Evolutionary conservation across 352 stramenopile species (phyloP).

Genomic region (Pythium phragmiticola): DNA sequence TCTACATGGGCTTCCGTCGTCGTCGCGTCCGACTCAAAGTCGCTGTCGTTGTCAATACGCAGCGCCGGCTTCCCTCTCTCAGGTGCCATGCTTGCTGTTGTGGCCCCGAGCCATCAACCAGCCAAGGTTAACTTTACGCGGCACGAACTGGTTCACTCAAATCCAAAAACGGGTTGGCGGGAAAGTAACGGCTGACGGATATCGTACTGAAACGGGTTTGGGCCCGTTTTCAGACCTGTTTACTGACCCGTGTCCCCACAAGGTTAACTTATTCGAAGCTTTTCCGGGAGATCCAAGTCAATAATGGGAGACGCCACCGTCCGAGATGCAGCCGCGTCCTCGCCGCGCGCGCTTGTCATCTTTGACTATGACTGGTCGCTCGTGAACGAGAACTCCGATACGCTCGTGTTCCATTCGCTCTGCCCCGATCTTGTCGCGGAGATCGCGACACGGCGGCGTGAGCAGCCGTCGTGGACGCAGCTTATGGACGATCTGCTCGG

Average conservation of each 20-base stretch:
- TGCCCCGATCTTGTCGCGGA: slow-evolving; percentile 55
- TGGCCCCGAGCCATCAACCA: not conserved
- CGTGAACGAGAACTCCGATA: slow-evolving; percentile 84
- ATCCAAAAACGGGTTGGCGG: slow-evolving; percentile 25
- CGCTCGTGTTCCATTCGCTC: slow-evolving; percentile 65
- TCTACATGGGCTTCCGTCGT: not conserved
- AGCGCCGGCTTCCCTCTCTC: slow-evolving; percentile 1
- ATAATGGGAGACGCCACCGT: not conserved
- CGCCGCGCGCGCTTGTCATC: slow-evolving; percentile 48
- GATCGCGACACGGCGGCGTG: slow-evolving; percentile 28
- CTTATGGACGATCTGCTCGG: slow-evolving; percentile 69
- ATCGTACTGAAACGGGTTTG: not conserved
- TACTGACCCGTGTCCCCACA: not conserved
- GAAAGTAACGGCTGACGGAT: slow-evolving; percentile 13
- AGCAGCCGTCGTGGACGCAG: slow-evolving; percentile 49
- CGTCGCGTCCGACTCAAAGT: slow-evolving; percentile 3
- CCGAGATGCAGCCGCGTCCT: not conserved
- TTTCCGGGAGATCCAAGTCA: not conserved
- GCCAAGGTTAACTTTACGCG: slow-evolving; percentile 18
- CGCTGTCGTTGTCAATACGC: slow-evolving; percentile 16
- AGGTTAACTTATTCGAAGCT: slow-evolving; percentile 10
- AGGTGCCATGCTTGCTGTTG: not conserved
- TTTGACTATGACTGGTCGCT: slow-evolving; percentile 88
- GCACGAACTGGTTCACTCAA: not conserved
- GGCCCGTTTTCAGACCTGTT: not conserved